These are phyloP conservation scores for Aureobasidium sp. DNA, from an alignment of 2,329 filamentous ascomycete species.

Conservation along the genomic window DNA sequence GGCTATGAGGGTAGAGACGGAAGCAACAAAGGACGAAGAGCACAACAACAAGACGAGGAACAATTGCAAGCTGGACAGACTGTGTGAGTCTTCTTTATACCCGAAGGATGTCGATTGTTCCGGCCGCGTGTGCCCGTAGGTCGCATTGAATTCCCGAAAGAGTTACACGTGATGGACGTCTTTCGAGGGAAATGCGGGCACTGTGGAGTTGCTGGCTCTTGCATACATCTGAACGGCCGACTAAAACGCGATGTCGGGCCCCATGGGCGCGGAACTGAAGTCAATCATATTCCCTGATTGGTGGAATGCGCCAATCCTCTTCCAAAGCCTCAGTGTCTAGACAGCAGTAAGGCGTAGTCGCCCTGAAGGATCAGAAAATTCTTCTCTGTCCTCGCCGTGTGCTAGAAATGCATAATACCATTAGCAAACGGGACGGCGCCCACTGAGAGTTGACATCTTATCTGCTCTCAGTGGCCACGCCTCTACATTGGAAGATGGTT, in stretches of 20 bases:
- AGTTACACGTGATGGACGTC: constrained; percentile 2
- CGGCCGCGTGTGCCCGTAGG: neutral
- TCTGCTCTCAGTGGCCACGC: neutral
- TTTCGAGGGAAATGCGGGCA: neutral
- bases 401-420: neutral
- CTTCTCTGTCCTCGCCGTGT: neutral
- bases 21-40: neutral
- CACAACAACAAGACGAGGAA: neutral
- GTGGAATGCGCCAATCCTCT: neutral
- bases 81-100: constrained; percentile 6
- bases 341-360: neutral
- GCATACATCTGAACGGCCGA: neutral
- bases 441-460: too few relatives aligned
- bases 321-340: neutral
- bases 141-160: constrained; percentile 2
- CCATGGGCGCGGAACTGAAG: neutral
- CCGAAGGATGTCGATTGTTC: neutral
- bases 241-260: constrained; percentile 5
- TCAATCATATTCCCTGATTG: neutral
- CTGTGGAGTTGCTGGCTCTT: constrained; percentile 9
- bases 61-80: constrained; percentile 1
- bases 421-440: neutral
- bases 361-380: neutral
- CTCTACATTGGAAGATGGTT: neutral
- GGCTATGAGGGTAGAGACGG: neutral